These are phyloP conservation scores for Mollisia scopiformis DNA, from an alignment of 2,329 filamentous ascomycete species.

Conservation along the genomic window DNA sequence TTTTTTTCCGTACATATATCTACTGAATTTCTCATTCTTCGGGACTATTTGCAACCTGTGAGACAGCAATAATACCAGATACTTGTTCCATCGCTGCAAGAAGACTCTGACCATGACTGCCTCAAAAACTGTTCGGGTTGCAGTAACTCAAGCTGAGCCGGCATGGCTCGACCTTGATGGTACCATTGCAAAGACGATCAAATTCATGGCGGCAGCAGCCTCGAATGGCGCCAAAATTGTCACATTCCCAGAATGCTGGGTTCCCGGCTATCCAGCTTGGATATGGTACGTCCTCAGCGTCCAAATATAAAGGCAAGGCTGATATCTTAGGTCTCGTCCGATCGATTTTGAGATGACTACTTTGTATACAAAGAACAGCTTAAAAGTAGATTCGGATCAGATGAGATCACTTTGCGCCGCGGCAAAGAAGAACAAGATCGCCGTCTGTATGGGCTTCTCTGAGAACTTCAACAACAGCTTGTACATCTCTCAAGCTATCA, in stretches of 20 bases:
- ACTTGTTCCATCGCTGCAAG: no score
- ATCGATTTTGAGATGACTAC: constrained; percentile 24
- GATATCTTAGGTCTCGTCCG: constrained; percentile 21
- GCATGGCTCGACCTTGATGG: constrained; percentile 61
- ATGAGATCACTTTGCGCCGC: constrained; percentile 48
- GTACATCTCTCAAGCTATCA: constrained; percentile 54
- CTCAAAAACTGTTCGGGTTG: constrained; percentile 37
- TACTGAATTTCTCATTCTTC: no score
- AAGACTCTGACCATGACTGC: no score
- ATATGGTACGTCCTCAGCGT: constrained; percentile 34
- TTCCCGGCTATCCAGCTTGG: constrained; percentile 57
- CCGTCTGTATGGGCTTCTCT: constrained; percentile 52
- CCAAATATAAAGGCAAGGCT: background rate
- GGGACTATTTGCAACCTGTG: no score
- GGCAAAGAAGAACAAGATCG: constrained; percentile 44
- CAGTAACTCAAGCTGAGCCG: constrained; percentile 60
- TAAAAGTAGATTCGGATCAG: constrained; percentile 45
- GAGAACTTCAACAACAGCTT: constrained; percentile 49
- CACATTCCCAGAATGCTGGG: constrained; percentile 57
- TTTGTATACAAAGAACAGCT: constrained; percentile 45
- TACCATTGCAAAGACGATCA: constrained; percentile 58
- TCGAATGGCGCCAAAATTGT: constrained; percentile 56
- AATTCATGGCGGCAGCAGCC: constrained; percentile 58
- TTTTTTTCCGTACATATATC: no score
- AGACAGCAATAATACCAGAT: no score